Conservation (phyloP, 1,284 basidiomycete species). For the Leccinum fallax region DNA sequence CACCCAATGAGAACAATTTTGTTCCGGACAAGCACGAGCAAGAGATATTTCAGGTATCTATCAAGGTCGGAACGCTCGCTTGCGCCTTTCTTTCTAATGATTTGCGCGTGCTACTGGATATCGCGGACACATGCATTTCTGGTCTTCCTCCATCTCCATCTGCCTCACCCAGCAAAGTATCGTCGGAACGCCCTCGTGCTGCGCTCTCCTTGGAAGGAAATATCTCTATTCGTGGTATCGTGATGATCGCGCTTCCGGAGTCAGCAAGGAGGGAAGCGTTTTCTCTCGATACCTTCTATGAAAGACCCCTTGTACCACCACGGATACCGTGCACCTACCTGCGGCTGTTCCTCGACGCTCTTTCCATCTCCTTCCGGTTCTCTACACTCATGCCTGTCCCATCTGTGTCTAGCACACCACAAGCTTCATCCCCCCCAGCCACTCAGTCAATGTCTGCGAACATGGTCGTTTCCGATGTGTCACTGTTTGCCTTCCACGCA, state of each 20-base stretch:
- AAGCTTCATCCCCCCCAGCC: conserved; percentile 3
- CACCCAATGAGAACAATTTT: conserved; percentile 5
- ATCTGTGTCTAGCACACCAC: conserved; percentile 8
- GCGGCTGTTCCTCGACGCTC: conserved; percentile 60
- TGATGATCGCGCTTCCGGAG: conserved; percentile 47
- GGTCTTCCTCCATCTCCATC: conserved; percentile 27
- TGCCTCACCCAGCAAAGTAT: conserved; percentile 8
- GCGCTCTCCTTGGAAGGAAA: conserved; percentile 37
- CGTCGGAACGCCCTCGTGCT: conserved; percentile 12
- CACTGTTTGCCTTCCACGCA: conserved; percentile 50
- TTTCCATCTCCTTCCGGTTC: conserved; percentile 38
- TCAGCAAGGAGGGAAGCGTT: conserved; percentile 1
- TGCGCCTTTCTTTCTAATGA: conserved; percentile 56
- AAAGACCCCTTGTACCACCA: conserved; percentile 58
- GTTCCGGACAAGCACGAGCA: conserved; percentile 9
- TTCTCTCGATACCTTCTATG: conserved; percentile 46
- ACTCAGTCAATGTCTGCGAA: conserved; percentile 34
- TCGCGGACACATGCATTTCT: conserved; percentile 42
- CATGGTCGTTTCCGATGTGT: conserved; percentile 48
- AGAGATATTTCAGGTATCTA: conserved; percentile 36
- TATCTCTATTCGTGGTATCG: conserved; percentile 49
- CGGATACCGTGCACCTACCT: conserved; percentile 50
- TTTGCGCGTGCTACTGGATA: conserved; percentile 47
- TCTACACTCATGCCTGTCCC: conserved; percentile 12
- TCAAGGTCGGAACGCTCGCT: conserved; percentile 53